A percentile compares a stretch with the other conserved stretches of the same genome.
phyloP scores from a whole-genome alignment of 495 filamentous ascomycete genomes.

The Hypoxylon cercidicola region DNA sequence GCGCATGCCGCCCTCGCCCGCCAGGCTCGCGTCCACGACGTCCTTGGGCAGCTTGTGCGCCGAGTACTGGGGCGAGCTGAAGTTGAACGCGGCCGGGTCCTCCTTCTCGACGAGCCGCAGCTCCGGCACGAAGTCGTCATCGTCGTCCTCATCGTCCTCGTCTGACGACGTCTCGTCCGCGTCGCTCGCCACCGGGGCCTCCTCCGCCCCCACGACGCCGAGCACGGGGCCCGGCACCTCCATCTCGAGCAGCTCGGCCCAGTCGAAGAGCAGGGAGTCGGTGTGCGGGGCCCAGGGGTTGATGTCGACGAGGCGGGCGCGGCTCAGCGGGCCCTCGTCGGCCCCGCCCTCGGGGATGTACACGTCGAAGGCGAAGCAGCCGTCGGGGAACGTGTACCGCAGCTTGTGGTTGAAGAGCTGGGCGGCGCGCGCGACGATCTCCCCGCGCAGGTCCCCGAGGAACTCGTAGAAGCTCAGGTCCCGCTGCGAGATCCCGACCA shows the following conservation, averaged over 20 bases:
- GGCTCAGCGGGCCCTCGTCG: conserved; percentile 50
- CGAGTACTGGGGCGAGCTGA: conserved; percentile 87
- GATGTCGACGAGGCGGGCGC: conserved; percentile 89
- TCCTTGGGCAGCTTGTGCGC: conserved; percentile 96
- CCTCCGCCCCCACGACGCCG: conserved; percentile 53
- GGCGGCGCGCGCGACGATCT: conserved; percentile 69
- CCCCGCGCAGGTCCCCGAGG: conserved; percentile 69
- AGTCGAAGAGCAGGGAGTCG: conserved; percentile 88
- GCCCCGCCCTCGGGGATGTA: conserved; percentile 85
- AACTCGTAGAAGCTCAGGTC: conserved; percentile 93
- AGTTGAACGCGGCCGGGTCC: conserved; percentile 87
- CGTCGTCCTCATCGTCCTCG: conserved; percentile 61
- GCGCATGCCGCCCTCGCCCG: conserved; percentile 76
- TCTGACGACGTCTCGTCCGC: conserved; percentile 35
- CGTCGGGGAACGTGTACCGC: conserved; percentile 81
- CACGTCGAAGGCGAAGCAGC: conserved; percentile 87
- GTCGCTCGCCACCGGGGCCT: conserved; percentile 38
- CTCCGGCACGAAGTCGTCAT: conserved; percentile 75
- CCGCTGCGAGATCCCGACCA: conserved; percentile 88
- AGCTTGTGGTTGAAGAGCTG: conserved; percentile 79
- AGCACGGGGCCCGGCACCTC: conserved; percentile 63
- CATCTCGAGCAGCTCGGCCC: conserved; percentile 84
- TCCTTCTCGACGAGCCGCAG: conserved; percentile 82
- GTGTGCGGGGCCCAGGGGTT: conserved; percentile 95
- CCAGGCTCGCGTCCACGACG: conserved; percentile 87